Base-by-base conservation (phyloP, 148 eudicot species). In the Vaccinium macrocarpon region DNA sequence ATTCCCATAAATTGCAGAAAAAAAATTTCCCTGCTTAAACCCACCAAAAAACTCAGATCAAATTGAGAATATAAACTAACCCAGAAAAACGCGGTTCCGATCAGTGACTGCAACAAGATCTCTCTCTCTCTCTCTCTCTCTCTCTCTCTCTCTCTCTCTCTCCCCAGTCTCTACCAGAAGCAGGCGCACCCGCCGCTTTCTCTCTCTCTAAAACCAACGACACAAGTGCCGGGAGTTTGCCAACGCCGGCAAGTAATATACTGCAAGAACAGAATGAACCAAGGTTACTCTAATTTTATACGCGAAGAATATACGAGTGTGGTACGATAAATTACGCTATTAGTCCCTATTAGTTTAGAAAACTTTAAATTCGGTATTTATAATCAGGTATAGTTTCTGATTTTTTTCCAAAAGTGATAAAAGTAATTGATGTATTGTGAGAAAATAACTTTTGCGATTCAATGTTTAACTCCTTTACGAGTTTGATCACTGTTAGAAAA, bases 51-150 rank as follows among this genome's bases (percentile, higher is more conserved):
- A 18, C 62, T 2, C 66, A 16, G 25, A 79, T 16, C 53, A 55
- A 21, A 79, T 12, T 4, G 64, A 81, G 15, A 76, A 51, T 55
- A 53, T 25, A 27, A 38, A 86, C 84, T 64, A 77, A 86, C 85
- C 78, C 55, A 64, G 51, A 1, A 78, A 42, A 62, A 53, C 55
- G 78, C 79, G 46, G 85, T 81, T n/a, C 76, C 25, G 72, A 85
- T 59, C 48, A 78, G 42, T 51, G 53, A 75, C 19, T 15, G 61
- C 57, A 78, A 52, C 29, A 51, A 27, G 13, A 32, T 42, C 52
- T 73, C 46, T 46, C 53, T 46, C 78, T 75, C 5, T 15, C 42
- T 68, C 21, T 42, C 46, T 38, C 46, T 2, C 76, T 73, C 35
- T 74, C 52, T 46, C 78, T 74, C 46, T 6, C 46, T 46, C 78